Evolutionary conservation across 352 stramenopile genomes (phyloP), one percentile per base, ranked within the genome.

Genomic region (Phytophthora quininea): DNA sequence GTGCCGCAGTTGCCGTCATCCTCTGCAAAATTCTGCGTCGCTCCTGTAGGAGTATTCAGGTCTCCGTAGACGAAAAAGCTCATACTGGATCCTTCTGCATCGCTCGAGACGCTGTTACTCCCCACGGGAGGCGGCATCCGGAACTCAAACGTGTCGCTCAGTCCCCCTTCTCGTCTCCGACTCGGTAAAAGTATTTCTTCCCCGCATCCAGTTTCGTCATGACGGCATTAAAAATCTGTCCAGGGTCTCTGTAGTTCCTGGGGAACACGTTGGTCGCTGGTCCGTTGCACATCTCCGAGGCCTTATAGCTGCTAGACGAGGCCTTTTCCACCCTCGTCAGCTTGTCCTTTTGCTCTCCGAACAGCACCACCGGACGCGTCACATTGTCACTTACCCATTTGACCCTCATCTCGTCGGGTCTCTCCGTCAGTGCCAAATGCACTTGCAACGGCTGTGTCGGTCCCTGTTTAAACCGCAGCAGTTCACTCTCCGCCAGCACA

Each of bases 61-160:
- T 96, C 87, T 33, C 74, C 89, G 54, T 90, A 91, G 11, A 91
- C 85, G 46, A 96, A 77, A 46, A 90, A 96, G 15, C 77, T 85
- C 64, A 89, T 80, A 30, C 68, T 79, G 8, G 57, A 63, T 29
- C 58, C 63, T 24, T 59, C 45, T 76, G 14, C 61, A 54, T 63
- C 66, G 3, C 33, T 32, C 42, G 43, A 51, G 3, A 58, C 42
- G 4, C 31, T 73, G 27, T 74, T 71, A 50, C 35, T 64, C 19
- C 75, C 75, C 9, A 52, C 30, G 8, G 58, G 50, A 27, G 71
- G 69, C 12, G 69, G 73, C 53, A 76, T 62, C 12, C 58, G 67
- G 58, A 81, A 81, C 27, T 54, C 55, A n/a, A 78, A 53, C 31
- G 64, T 53, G 57, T 62, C 43, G 67, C 52, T 29, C 66, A 71